Conservation (phyloP, 2,329 filamentous ascomycete genomes). For the Fusarium euwallaceae region DNA sequence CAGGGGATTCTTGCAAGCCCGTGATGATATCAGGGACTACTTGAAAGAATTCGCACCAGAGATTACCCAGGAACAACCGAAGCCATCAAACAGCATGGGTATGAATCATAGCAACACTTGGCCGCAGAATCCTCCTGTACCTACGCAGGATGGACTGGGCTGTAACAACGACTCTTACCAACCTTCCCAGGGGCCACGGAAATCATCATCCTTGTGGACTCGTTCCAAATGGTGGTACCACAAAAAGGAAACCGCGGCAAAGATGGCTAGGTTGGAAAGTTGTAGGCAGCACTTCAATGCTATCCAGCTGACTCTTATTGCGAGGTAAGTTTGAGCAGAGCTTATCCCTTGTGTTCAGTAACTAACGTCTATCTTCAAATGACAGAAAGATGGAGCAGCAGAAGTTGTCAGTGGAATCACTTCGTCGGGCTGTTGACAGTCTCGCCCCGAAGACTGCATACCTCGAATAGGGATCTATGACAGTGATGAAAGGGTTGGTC, state of each 20-base stretch:
- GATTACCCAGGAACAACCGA: not conserved
- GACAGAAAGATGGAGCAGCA: not conserved
- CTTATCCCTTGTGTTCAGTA: not conserved
- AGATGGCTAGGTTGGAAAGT: not conserved
- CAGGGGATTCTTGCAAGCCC: not conserved
- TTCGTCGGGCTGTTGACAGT: not conserved
- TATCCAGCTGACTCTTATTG: not conserved
- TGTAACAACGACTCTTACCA: not conserved
- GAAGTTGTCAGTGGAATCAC: not conserved
- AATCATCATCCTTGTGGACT: not conserved
- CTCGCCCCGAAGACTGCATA: not conserved
- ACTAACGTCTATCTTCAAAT: not conserved
- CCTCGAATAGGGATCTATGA: not conserved
- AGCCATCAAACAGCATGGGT: not conserved
- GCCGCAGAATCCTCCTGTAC: not conserved
- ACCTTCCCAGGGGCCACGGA: not conserved
- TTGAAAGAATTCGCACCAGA: not conserved
- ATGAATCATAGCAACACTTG: not conserved
- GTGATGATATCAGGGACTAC: not conserved
- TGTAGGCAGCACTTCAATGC: not conserved
- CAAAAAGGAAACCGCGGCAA: not conserved
- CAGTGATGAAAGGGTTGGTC: not conserved
- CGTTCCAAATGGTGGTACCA: not conserved
- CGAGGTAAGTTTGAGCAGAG: not conserved
- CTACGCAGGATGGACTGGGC: not conserved